Evolutionary conservation across 495 filamentous ascomycete species (phyloP).

Genomic region (Zalerion maritima): DNA sequence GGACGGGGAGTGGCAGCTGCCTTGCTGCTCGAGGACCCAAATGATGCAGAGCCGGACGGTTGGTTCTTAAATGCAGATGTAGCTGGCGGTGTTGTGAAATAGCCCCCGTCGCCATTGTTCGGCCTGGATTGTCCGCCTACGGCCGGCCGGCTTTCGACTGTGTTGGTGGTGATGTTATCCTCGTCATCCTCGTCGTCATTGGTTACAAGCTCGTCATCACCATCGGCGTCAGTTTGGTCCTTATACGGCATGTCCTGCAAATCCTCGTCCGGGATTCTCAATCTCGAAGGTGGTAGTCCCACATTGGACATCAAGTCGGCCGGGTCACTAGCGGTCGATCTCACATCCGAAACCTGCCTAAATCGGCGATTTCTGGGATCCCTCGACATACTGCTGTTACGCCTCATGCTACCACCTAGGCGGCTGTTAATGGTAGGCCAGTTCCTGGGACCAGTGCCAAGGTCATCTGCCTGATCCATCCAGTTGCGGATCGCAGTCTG

Average conservation of each 20-base stretch:
- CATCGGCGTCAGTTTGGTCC: constrained; percentile 61
- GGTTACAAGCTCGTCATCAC: constrained; percentile 80
- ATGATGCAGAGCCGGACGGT: constrained; percentile 9
- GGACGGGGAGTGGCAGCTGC: constrained; percentile 17
- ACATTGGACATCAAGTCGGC: constrained; percentile 34
- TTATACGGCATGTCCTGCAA: constrained; percentile 21
- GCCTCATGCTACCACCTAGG: constrained; percentile 19
- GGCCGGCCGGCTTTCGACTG: constrained; percentile 3
- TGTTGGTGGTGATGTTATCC: constrained; percentile 17
- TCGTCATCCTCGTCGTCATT: constrained; percentile 42
- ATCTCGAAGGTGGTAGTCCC: constrained; percentile 19
- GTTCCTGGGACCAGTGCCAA: constrained; percentile 41
- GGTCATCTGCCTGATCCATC: constrained; percentile 64
- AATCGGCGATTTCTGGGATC: constrained; percentile 25
- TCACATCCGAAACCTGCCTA: constrained; percentile 29
- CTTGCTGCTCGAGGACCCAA: constrained; percentile 11
- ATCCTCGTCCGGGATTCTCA: constrained; percentile 11
- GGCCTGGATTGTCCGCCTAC: constrained; percentile 6
- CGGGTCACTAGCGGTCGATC: constrained; percentile 40
- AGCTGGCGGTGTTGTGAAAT: constrained; percentile 29
- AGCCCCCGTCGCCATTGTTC: constrained; percentile 26
- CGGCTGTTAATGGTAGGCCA: constrained; percentile 33
- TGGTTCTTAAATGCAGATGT: constrained; percentile 8
- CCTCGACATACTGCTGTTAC: constrained; percentile 27
- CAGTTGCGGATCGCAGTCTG: constrained; percentile 66